phyloP scores from a whole-genome alignment of 2,329 filamentous ascomycete genomes.

The Aspergillus fijiensis region DNA sequence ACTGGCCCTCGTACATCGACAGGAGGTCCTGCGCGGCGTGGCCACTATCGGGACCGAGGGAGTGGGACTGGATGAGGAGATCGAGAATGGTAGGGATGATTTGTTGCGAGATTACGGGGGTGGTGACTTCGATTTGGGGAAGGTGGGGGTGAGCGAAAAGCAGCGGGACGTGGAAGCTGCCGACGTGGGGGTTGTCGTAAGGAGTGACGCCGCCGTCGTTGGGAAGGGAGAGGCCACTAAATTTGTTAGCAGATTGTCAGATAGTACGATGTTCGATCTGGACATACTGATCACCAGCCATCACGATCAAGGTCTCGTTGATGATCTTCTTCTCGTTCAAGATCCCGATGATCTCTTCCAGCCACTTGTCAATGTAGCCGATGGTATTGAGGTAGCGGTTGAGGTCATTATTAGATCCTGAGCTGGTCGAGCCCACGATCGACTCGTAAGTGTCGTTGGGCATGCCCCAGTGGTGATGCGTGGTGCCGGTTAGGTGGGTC shows the following conservation, averaged over 20 bases:
- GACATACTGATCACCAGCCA: conserved; percentile 37
- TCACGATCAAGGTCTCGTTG: conserved; percentile 34
- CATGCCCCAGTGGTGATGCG: conserved; percentile 35
- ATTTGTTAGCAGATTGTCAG: conserved; percentile 1
- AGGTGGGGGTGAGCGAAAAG: conserved; percentile 34
- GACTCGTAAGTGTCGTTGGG: conserved; percentile 28
- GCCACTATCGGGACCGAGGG: conserved; percentile 24
- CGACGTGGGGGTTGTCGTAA: conserved; percentile 35
- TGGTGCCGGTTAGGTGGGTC: conserved; percentile 35
- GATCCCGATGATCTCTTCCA: conserved; percentile 31
- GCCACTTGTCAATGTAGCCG: conserved; percentile 33
- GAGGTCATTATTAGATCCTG: conserved; percentile 12
- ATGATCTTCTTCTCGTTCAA: conserved; percentile 32
- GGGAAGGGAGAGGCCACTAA: conserved; percentile 34
- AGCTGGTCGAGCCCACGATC: conserved; percentile 21
- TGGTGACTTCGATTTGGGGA: conserved; percentile 29
- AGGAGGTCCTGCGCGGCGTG: conserved; percentile 27
- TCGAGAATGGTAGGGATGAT: conserved; percentile 35
- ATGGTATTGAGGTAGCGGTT: conserved; percentile 22
- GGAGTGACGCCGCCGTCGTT: conserved; percentile 36
- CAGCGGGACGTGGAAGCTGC: conserved; percentile 36
- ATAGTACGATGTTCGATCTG: background rate
- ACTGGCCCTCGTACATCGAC: conserved; percentile 35
- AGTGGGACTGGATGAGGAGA: conserved; percentile 32
- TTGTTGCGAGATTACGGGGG: conserved; percentile 31